Evolutionary conservation across 2,329 filamentous ascomycete genomes (phyloP), one percentile per base, ranked within the genome.

Genomic region (Nannizzia gypsea): DNA sequence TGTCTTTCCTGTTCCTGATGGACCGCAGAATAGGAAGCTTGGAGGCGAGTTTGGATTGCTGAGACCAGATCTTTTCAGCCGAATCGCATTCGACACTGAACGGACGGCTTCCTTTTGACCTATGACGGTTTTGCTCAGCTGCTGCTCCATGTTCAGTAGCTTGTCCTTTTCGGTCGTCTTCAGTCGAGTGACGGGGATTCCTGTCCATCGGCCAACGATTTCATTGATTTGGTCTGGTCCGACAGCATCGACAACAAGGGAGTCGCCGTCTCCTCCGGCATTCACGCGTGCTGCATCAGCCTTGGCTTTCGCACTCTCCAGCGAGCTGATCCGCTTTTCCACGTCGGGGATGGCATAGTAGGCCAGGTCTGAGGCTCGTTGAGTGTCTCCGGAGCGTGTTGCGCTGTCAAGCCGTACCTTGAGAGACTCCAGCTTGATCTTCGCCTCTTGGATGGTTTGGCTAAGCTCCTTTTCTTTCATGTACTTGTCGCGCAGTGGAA

Each of bases 151-250:
- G 69, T 95, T 82, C 64, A 99, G 82, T n/a, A 99, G 81, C 80
- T 97, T 97, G 73, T 99, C 93, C 77, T 96, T 97, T 76, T 99
- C 93, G 0, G 90, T 88, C 0, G 93, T 96, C 78, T 88, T 92
- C 44, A 99, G 84, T 63, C 92, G 83, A 3, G 90, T 97, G 61
- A 99, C 90, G 0, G 93, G 93, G 67, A 99, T 99, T 64, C 93
- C 93, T n/a, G 93, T 99, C 89, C 91, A 96, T 63, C 90, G 86
- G 59, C 88, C 88, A 58, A 99, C 93, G 63, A 99, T 99, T 71
- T 97, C 92, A 72, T 99, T 97, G 80, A 99, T 99, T 73, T 99
- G 91, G 65, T 99, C 93, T 9, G 91, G 90, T 4, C 93, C 93
- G 65, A 99, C 93, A 54, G 93, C 83, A 71, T 99, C 93, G 2